Conservation (phyloP, 495 filamentous ascomycete genomes). For the Daldinia decipiens region DNA sequence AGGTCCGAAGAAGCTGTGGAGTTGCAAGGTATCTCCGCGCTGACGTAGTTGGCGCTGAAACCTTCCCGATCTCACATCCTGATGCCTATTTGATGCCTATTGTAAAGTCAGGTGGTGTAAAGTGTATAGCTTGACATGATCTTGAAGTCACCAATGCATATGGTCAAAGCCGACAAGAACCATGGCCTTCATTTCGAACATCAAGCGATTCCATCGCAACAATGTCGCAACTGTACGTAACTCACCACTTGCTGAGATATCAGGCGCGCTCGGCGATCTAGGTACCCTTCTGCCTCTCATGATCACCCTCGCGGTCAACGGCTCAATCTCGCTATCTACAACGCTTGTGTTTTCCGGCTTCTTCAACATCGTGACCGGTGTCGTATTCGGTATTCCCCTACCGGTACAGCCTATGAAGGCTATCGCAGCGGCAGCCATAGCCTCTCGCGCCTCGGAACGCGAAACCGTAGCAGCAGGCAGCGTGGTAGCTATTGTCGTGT, state of each 20-base stretch:
- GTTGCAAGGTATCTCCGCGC: conserved; percentile 16
- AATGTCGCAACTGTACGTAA: conserved; percentile 58
- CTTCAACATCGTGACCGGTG: conserved; percentile 84
- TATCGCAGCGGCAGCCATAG: conserved; percentile 86
- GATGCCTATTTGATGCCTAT: too few relatives aligned
- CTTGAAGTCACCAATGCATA: conserved; percentile 2
- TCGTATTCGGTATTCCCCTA: conserved; percentile 83
- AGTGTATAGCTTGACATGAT: background rate
- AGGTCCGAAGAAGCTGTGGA: conserved; percentile 24
- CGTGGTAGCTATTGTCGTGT: conserved; percentile 74
- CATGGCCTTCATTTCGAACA: conserved; percentile 42
- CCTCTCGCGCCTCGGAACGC: conserved; percentile 67
- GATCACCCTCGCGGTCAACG: conserved; percentile 78
- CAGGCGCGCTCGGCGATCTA: conserved; percentile 88
- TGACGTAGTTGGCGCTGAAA: conserved; percentile 32
- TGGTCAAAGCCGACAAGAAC: background rate
- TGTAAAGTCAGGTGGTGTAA: background rate
- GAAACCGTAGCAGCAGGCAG: conserved; percentile 83
- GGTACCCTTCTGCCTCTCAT: conserved; percentile 91
- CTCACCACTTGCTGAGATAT: conserved; percentile 80
- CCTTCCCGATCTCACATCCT: conserved; percentile 6
- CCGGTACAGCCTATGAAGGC: conserved; percentile 92
- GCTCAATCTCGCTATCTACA: conserved; percentile 79
- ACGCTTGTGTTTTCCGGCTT: conserved; percentile 89
- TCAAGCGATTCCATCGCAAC: conserved; percentile 53